Evolutionary conservation across 2,329 filamentous ascomycete species (phyloP).

Genomic region (Plenodomus biglobosus): DNA sequence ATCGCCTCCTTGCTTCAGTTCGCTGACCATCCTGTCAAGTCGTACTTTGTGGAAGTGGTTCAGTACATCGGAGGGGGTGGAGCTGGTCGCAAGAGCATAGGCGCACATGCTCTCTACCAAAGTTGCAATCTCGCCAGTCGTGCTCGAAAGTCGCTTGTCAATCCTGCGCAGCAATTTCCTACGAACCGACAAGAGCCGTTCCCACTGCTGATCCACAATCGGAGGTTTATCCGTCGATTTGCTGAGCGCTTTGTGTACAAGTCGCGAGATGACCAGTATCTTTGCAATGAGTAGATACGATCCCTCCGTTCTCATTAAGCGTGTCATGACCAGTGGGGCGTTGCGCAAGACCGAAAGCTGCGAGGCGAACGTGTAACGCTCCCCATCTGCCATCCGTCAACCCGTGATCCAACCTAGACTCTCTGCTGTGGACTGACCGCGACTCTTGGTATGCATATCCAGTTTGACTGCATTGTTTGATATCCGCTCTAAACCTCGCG

Average conservation of each 20-base stretch:
- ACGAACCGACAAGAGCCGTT: constrained; percentile 63
- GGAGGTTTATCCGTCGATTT: constrained; percentile 52
- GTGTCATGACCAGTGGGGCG: constrained; percentile 56
- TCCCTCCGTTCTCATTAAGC: constrained; percentile 54
- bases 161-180: constrained; percentile 66
- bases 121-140: constrained; percentile 42
- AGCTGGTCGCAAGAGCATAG: constrained; percentile 78
- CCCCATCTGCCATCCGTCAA: constrained; percentile 42
- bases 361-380: constrained; percentile 54
- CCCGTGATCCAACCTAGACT: constrained; percentile 4
- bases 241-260: constrained; percentile 73
- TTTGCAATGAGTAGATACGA: constrained; percentile 63
- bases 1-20: constrained; percentile 56
- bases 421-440: constrained; percentile 37
- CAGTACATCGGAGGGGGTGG: constrained; percentile 75
- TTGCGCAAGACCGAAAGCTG: constrained; percentile 61
- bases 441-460: constrained; percentile 48
- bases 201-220: constrained; percentile 64
- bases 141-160: constrained; percentile 54
- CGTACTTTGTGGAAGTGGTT: constrained; percentile 76
- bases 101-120: constrained; percentile 77
- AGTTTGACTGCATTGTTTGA: constrained; percentile 57
- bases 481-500: constrained; percentile 68
- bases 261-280: constrained; percentile 68
- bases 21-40: constrained; percentile 65